A percentile compares a stretch with the other conserved stretches of the same genome.
Evolutionary conservation across 805 yeast species (phyloP).

Genomic region (Ogataea trehaloabstinens): DNA sequence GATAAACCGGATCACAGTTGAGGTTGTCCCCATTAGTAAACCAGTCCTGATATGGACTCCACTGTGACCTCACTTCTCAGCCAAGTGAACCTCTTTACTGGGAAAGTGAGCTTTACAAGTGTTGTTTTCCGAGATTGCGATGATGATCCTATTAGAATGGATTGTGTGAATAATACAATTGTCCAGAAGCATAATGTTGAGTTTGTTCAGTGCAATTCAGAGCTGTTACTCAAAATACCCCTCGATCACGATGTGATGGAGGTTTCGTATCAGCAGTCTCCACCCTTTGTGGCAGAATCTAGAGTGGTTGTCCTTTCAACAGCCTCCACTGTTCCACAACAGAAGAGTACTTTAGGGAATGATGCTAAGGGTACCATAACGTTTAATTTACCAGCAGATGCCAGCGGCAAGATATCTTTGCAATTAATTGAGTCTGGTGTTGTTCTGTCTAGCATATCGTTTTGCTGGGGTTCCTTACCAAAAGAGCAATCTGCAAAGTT

Average conservation of each 20-base stretch:
- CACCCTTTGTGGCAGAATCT: not conserved
- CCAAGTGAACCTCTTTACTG: conserved; percentile 1
- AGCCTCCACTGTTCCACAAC: not conserved
- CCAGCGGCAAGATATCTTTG: not conserved
- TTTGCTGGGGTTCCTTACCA: not conserved
- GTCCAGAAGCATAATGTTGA: conserved; percentile 5
- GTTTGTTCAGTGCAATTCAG: conserved; percentile 11
- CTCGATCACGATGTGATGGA: conserved; percentile 1
- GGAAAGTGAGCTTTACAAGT: conserved; percentile 3
- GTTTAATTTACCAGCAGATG: not conserved
- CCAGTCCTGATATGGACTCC: too few species aligned
- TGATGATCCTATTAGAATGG: conserved; percentile 3
- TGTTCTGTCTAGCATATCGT: not conserved
- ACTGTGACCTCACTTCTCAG: conserved; percentile 4
- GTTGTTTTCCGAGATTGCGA: conserved; percentile 1
- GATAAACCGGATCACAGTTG: too few species aligned
- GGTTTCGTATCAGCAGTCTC: not conserved
- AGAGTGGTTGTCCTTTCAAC: not conserved
- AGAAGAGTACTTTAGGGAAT: not conserved
- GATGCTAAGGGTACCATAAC: not conserved
- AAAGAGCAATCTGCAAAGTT: not conserved
- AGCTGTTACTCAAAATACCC: conserved; percentile 12
- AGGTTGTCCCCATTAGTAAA: too few species aligned
- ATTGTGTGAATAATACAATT: conserved; percentile 6
- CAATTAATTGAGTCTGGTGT: not conserved